Percentiles rank a stretch among this genome's conserved stretches.
These are phyloP conservation scores for Claviceps capensis DNA, from an alignment of 2,329 filamentous ascomycete genomes.

Conservation along the genomic window DNA sequence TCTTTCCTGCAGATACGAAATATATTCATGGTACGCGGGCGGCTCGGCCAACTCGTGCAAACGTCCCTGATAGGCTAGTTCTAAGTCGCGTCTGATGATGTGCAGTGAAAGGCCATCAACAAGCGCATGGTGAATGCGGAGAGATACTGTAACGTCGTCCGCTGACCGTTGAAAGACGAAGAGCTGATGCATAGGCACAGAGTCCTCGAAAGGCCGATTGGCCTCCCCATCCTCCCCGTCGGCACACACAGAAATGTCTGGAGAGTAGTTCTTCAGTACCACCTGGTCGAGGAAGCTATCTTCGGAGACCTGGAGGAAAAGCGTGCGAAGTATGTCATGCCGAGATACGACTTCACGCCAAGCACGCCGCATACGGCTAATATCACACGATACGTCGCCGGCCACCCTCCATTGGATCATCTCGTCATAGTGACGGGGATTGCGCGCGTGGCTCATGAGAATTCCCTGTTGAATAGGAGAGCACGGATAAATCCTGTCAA, in stretches of 20 bases:
- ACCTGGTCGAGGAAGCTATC: not conserved
- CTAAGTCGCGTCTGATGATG: conserved; percentile 2
- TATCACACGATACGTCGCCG: not conserved
- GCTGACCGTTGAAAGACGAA: not conserved
- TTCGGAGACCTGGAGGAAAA: not conserved
- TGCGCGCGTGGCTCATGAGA: conserved; percentile 17
- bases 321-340: conserved; percentile 4
- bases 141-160: conserved; percentile 10
- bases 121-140: conserved; percentile 22
- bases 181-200: not conserved
- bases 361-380: conserved; percentile 4
- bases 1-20: not conserved
- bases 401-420: not conserved
- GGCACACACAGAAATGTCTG: not conserved
- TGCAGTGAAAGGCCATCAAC: conserved; percentile 19
- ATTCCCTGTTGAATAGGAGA: conserved; percentile 24
- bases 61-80: not conserved
- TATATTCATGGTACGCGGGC: conserved; percentile 1
- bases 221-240: not conserved
- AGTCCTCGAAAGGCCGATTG: not conserved
- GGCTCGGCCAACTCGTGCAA: not conserved
- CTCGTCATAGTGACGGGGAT: conserved; percentile 4
- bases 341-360: conserved; percentile 6
- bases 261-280: not conserved
- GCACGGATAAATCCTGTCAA: conserved; percentile 23